phyloP scores from a whole-genome alignment of 768 basidiomycete genomes.

The Serendipita sp. region DNA sequence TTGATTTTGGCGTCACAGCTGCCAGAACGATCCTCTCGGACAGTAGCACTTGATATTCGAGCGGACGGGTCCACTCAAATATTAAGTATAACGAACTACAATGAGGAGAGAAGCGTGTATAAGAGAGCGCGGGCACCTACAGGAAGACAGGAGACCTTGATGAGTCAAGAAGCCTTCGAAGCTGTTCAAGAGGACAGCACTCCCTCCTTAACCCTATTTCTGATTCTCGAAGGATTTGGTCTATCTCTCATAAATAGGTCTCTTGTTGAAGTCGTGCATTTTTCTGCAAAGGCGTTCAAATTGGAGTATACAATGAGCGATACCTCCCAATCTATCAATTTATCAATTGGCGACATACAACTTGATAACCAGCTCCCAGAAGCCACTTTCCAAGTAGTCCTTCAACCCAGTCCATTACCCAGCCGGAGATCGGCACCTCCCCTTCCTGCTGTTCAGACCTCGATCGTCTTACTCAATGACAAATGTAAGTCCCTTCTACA shows the following conservation, averaged over 20 bases:
- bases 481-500: conserved; percentile 38
- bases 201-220: conserved; percentile 44
- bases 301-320: conserved; percentile 72
- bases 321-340: conserved; percentile 59
- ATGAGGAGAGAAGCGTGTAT: conserved; percentile 72
- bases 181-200: conserved; percentile 60
- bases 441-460: conserved; percentile 68
- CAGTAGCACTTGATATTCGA: conserved; percentile 79
- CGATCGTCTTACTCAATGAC: conserved; percentile 82
- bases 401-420: conserved; percentile 82
- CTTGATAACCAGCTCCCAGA: conserved; percentile 98
- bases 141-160: conserved; percentile 49
- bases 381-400: conserved; percentile 81
- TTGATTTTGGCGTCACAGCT: background rate
- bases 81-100: conserved; percentile 74
- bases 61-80: conserved; percentile 78
- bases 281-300: conserved; percentile 60
- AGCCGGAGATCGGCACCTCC: conserved; percentile 59
- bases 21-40: conserved; percentile 20
- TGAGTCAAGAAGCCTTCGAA: conserved; percentile 66
- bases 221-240: conserved; percentile 83
- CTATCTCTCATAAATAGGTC: conserved; percentile 79
- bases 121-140: conserved; percentile 41
- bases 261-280: conserved; percentile 78
- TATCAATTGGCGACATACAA: conserved; percentile 77